Evolutionary conservation across 2,329 filamentous ascomycete genomes (phyloP), one percentile per base, ranked within the genome.

Genomic region (Alternaria sp.): DNA sequence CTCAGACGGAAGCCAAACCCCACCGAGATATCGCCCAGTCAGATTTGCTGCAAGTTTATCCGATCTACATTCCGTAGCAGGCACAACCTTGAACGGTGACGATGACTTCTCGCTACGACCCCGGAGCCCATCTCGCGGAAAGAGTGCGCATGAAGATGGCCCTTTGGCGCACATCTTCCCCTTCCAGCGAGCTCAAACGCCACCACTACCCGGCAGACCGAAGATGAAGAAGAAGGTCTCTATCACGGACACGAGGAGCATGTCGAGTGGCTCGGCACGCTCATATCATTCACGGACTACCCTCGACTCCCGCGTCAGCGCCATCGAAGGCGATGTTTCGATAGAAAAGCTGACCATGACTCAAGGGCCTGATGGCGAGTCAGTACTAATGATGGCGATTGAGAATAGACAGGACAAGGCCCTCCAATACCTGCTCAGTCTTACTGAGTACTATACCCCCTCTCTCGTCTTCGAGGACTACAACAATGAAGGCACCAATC

Each of bases 401-500:
- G 84, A 86, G 56, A 77, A 89, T 64, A 88, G 88, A 59, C 90
- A 91, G 69, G 85, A 89, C 2, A 89, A 90, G 61, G 87, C 89
- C n/a, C 79, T 99, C 40, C 87, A 84, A 59, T 98, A 97, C 75
- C 83, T 99, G 17, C 82, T 99, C 6, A 90, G 89, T 15, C 82
- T 97, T 44, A 85, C 88, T 10, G 89, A 92, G 49, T 93, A 92
- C 75, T 98, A 93, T 76, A 86, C 93, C 0, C 78, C 89, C 1
- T 82, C 88, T 0, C 85, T 89, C 62, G 85, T 99, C 11, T 82
- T 98, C 4, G 88, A 92, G 59, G 96, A 99, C 78, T 87, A 89
- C 65, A 97, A 97, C 74, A 93, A 93, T 68, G 93, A 97, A 69
- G 92, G 93, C 3, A 96, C 93, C 0, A 97, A 93, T 0, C 82